Percentiles rank a stretch among this genome's conserved stretches.
These are phyloP conservation scores for Pseudisothecium myosuroides DNA, from an alignment of 225 moss, liverwort and hornwort species.

Conservation along the genomic window DNA sequence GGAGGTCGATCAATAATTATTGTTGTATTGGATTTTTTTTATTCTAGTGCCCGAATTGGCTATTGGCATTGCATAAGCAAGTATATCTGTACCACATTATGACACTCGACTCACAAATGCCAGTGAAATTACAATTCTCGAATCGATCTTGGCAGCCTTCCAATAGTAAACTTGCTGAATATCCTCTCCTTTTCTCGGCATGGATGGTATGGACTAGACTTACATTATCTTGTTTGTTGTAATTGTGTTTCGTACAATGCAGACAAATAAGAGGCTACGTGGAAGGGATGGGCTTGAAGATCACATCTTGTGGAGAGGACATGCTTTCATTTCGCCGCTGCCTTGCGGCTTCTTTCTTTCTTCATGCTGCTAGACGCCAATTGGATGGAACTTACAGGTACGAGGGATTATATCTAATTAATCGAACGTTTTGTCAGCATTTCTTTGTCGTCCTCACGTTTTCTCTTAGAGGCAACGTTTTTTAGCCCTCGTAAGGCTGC, in stretches of 20 bases:
- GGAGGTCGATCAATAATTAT: neutral
- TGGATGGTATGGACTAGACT: neutral
- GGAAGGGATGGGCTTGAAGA: constrained; percentile 62
- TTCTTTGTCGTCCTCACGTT: neutral
- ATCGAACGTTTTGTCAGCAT: neutral
- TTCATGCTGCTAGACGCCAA: constrained; percentile 79
- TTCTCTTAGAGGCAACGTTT: neutral
- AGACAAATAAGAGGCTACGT: constrained; percentile 84
- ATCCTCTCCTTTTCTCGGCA: neutral
- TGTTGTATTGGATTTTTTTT: neutral
- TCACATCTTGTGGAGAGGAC: constrained; percentile 78
- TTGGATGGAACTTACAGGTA: constrained; percentile 91
- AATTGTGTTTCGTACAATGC: neutral
- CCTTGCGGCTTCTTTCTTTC: constrained; percentile 84
- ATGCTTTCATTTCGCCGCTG: constrained; percentile 62
- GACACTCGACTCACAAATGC: neutral
- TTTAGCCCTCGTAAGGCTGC: neutral
- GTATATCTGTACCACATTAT: neutral
- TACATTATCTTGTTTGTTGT: neutral
- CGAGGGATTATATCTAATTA: neutral
- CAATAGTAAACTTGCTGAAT: neutral
- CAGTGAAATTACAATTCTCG: neutral
- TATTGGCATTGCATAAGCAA: neutral
- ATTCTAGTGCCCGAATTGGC: neutral
- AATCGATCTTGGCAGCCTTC: neutral